Percentiles rank a stretch among this genome's conserved stretches.
Evolutionary conservation across 1,284 basidiomycete genomes (phyloP).

Genomic region (Lentinus polychrous): DNA sequence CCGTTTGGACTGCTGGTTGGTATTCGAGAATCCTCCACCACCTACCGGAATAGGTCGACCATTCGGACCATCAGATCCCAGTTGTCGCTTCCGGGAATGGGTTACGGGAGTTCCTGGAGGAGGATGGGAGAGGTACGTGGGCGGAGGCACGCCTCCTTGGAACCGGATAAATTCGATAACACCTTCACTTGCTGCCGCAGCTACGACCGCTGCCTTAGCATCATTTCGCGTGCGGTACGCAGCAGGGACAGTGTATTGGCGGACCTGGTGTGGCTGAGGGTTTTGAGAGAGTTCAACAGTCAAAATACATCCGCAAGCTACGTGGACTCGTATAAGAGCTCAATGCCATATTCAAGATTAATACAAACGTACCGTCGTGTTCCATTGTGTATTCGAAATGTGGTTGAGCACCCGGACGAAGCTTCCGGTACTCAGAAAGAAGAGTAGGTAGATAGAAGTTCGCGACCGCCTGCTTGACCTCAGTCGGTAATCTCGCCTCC

Average conservation of each 20-base stretch:
- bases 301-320: constrained; percentile 51
- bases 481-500: constrained; percentile 37
- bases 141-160: constrained; percentile 33
- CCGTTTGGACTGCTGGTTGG: background rate
- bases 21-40: too few relatives aligned
- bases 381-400: constrained; percentile 35
- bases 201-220: constrained; percentile 49
- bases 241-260: constrained; percentile 36
- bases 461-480: constrained; percentile 34
- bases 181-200: constrained; percentile 44
- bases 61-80: background rate
- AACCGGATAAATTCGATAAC: constrained; percentile 51
- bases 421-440: constrained; percentile 35
- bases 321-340: constrained; percentile 1
- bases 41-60: background rate
- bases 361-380: constrained; percentile 35
- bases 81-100: background rate
- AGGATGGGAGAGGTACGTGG: constrained; percentile 15
- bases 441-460: constrained; percentile 39
- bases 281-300: constrained; percentile 33
- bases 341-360: constrained; percentile 1
- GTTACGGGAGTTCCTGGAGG: background rate
- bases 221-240: constrained; percentile 52
- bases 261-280: constrained; percentile 26
- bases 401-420: constrained; percentile 31